Base-by-base conservation (phyloP, 441 rosid species). In the Lepidium campestre region DNA sequence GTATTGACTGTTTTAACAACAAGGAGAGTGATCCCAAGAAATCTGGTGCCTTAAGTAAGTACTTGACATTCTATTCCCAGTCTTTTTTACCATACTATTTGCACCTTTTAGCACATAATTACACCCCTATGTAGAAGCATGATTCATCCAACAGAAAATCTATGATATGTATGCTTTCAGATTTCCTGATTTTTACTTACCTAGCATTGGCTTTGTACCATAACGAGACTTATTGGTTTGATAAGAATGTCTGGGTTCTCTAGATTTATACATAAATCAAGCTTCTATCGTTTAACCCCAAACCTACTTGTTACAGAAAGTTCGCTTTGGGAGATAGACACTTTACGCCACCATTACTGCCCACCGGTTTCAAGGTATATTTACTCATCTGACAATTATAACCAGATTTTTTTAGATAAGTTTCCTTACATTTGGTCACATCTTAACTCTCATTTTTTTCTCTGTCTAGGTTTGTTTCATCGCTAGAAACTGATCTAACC, bases 271-370 rank as follows among this genome's bases (percentile, higher is more conserved):
- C 60, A 29, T 3, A 40, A 31, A 48, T 37, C 10, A 37, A 46
- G 13, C 17, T 14, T 23, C 20, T 12, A 37, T 15, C 2, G 6
- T 27, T 58, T 20, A 48, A 49, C 17, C 25, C 40, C 42, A 8
- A 48, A 20, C 12, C 12, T 20, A 52, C 42, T 61, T 67, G 46
- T 62, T 55, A 72, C 88, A 93, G 99, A 80, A 74, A 91, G 96
- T 75, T 93, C 99, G 10, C 88, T 93, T 4, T 93, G 96, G 97
- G 99, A 93, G 80, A 84, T 93, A 3, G 96, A 93, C 68, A 71
- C 81, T 23, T 85, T 93, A 44, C 89, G 88, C 14, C 91, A 86
- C 76, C 96, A 91, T 75, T 89, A 93, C 78, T 93, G 97, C 56
- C 96, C 97, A 4, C 89, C 96, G 13, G 96, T 91, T 75, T 93